A percentile compares a stretch with the other conserved stretches of the same genome.
Conservation (phyloP, 495 filamentous ascomycete genomes). For the Xylaria bambusicola region DNA sequence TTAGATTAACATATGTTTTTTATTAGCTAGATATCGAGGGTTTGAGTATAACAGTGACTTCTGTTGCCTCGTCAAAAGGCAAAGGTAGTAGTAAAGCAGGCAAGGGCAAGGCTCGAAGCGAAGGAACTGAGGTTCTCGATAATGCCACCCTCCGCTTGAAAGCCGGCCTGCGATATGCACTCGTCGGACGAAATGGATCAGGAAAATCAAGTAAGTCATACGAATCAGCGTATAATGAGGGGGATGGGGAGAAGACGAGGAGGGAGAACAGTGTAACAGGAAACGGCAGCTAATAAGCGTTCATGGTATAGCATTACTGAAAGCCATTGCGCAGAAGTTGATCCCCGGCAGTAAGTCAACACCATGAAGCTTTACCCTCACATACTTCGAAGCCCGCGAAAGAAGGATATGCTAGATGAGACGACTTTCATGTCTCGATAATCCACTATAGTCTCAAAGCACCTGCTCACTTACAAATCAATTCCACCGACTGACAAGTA, state of each 20-base stretch:
- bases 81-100: slow-evolving; percentile 24
- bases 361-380: neutral
- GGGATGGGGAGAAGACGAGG: neutral
- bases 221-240: neutral
- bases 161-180: slow-evolving; percentile 68
- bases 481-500: no score
- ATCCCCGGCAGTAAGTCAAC: slow-evolving; percentile 63
- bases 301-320: slow-evolving; percentile 58
- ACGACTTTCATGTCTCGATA: no score
- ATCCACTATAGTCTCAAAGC: no score
- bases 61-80: slow-evolving; percentile 27
- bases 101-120: slow-evolving; percentile 54
- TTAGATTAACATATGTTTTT: neutral
- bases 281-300: neutral
- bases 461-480: no score
- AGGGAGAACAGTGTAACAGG: no score
- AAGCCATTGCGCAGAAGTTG: slow-evolving; percentile 73
- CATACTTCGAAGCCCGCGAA: no score
- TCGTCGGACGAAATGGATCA: slow-evolving; percentile 76
- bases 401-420: no score
- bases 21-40: slow-evolving; percentile 67
- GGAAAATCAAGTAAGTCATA: slow-evolving; percentile 72
- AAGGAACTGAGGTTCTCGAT: slow-evolving; percentile 66
- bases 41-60: slow-evolving; percentile 62
- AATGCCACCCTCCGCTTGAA: slow-evolving; percentile 71